Evolutionary conservation across 2,329 filamentous ascomycete species (phyloP), one percentile per base, ranked within the genome.

Genomic region (Pseudogymnoascus sp.): DNA sequence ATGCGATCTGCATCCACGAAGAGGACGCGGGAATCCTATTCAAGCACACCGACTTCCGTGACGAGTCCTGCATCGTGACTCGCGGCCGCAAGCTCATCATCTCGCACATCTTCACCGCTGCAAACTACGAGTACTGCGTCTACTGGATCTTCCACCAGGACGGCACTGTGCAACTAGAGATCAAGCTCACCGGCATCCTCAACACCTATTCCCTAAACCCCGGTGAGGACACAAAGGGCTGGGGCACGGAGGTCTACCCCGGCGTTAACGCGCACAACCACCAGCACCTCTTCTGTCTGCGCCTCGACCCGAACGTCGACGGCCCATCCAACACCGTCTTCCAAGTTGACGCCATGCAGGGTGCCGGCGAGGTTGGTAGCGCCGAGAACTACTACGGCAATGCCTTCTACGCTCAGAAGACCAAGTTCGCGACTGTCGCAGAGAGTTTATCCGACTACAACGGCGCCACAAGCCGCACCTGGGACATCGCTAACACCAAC

Each of bases 201-300:
- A 73, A 58, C 71, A 58, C 72, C 2, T 75, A 84, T 62, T 79
- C 82, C 67, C 81, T 84, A 35, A 84, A 86, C 68, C 84, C 87
- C 0, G 89, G 85, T 55, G 92, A 96, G 75, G 90, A 94, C 66
- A 88, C 89, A 7, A 80, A 89, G 35, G 91, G 90, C 64, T 96
- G 91, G 91, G 82, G 82, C 30, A 88, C 83, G 61, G 80, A 86
- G 3, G 85, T 88, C 2, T 77, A 78, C 11, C 78, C 80, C 0
- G 83, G 84, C 1, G 81, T 83, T 0, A 75, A 83, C 5, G 82
- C 81, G 0, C 79, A 80, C 55, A 82, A 84, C 69, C 82, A 84
- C 65, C 82, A 84, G 66, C 82, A 84, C 70, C 75, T 84, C 61
- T 84, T 84, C 71, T 75, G 72, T 41, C 64, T 79, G 30, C 76